phyloP scores from a whole-genome alignment of 495 filamentous ascomycete genomes.

The Aspergillus haitiensis region DNA sequence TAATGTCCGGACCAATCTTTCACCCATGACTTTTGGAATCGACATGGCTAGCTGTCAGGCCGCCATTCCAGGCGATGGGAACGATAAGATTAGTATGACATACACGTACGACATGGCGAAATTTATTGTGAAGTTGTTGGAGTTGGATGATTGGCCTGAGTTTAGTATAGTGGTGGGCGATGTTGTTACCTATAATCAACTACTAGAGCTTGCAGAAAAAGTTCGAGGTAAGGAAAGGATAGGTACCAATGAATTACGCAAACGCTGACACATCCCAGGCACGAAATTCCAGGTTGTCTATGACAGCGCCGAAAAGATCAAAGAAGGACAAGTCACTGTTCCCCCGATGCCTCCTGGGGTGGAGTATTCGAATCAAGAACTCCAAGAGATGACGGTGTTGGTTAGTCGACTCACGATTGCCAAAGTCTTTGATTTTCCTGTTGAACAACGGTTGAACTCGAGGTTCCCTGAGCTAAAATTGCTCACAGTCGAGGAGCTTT shows the following conservation, averaged over 20 bases:
- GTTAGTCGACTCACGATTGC: conserved; percentile 37
- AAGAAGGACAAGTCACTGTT: conserved; percentile 47
- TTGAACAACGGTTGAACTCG: conserved; percentile 27
- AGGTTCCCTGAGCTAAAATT: conserved; percentile 32
- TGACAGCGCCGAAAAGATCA: conserved; percentile 49
- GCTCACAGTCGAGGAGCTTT: conserved; percentile 31
- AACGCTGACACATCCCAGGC: conserved; percentile 30
- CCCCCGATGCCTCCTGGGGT: conserved; percentile 35
- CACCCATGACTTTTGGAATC: conserved; percentile 43
- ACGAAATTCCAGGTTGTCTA: conserved; percentile 51
- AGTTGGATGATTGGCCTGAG: conserved; percentile 48
- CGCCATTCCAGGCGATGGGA: conserved; percentile 54
- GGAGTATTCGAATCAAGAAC: conserved; percentile 29
- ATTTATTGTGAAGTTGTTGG: conserved; percentile 48
- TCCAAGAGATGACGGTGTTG: conserved; percentile 33
- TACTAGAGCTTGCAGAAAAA: conserved; percentile 46
- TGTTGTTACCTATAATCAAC: conserved; percentile 48
- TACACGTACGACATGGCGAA: conserved; percentile 53
- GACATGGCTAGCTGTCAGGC: conserved; percentile 48
- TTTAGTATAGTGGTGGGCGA: conserved; percentile 48
- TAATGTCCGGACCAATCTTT: conserved; percentile 40
- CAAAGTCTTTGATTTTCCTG: conserved; percentile 36
- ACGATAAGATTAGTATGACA: conserved; percentile 50
- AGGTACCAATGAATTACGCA: neutral
- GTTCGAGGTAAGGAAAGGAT: conserved; percentile 36